Conservation (phyloP, 257 asterid genomes). For the Solanum pinnatisectum region DNA sequence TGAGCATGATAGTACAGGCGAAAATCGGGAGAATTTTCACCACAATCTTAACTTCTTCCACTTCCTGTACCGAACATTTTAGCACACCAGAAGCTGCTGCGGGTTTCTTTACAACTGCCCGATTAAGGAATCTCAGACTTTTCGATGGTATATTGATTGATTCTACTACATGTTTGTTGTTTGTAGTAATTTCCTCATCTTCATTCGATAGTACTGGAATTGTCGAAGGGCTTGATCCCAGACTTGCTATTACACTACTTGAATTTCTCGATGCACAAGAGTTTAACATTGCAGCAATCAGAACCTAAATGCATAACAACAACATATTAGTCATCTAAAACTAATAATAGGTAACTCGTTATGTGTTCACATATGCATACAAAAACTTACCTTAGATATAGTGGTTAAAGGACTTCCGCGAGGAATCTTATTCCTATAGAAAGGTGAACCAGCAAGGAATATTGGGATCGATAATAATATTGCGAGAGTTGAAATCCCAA, state of each 20-base stretch:
- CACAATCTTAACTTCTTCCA: constrained; percentile 75
- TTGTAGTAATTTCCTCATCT: background rate
- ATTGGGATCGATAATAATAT: constrained; percentile 56
- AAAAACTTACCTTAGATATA: constrained; percentile 38
- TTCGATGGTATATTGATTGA: constrained; percentile 5
- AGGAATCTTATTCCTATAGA: constrained; percentile 58
- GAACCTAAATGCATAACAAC: constrained; percentile 15
- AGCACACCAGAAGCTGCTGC: background rate
- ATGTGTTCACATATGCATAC: background rate
- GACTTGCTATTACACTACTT: constrained; percentile 30
- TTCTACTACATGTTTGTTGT: background rate
- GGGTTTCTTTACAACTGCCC: background rate
- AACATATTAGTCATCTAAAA: background rate
- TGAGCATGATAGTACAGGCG: constrained; percentile 76
- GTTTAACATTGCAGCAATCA: constrained; percentile 22
- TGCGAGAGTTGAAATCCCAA: constrained; percentile 56
- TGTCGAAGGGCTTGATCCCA: constrained; percentile 24
- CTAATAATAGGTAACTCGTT: background rate
- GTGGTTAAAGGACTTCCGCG: constrained; percentile 66
- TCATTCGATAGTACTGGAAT: background rate
- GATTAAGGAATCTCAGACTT: constrained; percentile 22
- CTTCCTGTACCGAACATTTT: constrained; percentile 24
- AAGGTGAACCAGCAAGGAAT: constrained; percentile 48
- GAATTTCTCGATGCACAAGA: constrained; percentile 9
- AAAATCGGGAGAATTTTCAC: constrained; percentile 71